These are phyloP conservation scores for Tetradesmus lagerheimii DNA, from an alignment of 139 green algal genomes.

Conservation along the genomic window DNA sequence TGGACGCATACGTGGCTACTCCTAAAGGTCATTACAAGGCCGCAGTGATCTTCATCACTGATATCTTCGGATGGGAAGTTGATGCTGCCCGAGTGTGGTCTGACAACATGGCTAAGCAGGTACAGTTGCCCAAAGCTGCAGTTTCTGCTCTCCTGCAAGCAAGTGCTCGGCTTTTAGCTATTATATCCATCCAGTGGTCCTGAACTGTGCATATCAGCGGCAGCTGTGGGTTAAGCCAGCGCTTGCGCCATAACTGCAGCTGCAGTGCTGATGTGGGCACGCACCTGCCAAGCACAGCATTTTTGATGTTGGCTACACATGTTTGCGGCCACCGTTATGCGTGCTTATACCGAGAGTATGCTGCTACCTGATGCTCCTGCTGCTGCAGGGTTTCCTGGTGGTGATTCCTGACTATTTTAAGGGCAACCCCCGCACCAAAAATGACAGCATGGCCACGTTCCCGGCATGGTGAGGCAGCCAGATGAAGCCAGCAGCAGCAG, in stretches of 20 bases:
- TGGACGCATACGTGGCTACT: slow-evolving; percentile 28
- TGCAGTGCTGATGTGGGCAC: background rate
- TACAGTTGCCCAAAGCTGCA: background rate
- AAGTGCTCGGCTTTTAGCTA: background rate
- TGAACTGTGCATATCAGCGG: background rate
- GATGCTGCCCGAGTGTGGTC: slow-evolving; percentile 3
- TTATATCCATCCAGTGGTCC: too few relatives aligned
- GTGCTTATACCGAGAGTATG: too few relatives aligned
- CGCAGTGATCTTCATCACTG: slow-evolving; percentile 24
- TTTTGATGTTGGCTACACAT: too few relatives aligned
- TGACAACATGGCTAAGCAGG: slow-evolving; percentile 24
- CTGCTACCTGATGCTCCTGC: background rate
- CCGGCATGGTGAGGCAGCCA: background rate
- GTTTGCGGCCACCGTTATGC: too few relatives aligned
- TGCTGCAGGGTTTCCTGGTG: slow-evolving; percentile 13
- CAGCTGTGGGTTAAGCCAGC: background rate
- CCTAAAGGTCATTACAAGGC: background rate
- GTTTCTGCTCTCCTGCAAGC: background rate
- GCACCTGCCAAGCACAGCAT: too few relatives aligned
- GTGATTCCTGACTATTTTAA: slow-evolving; percentile 44
- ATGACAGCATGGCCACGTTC: background rate
- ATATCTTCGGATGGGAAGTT: slow-evolving; percentile 21
- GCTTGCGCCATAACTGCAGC: background rate
- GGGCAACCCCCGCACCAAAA: slow-evolving; percentile 27
- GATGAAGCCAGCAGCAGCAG: background rate